Evolutionary conservation across 257 asterid species (phyloP), one percentile per base, ranked within the genome.

Genomic region (Paraleonurus japonicus): DNA sequence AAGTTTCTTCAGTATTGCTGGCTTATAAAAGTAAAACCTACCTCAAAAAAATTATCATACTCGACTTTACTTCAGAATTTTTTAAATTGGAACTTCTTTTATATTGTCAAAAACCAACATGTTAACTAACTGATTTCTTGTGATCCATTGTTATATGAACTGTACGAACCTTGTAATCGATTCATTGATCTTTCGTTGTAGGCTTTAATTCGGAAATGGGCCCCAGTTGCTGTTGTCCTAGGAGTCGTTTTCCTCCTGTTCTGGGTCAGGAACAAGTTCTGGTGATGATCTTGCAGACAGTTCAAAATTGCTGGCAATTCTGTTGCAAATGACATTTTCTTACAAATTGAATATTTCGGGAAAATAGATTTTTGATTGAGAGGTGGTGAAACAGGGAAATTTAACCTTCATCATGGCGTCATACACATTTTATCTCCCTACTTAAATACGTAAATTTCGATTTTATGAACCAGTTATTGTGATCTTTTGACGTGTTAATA

Each of bases 171-270:
- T 65, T 47, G 19, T 43, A 51, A 70, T 4, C 4, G 53, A 53
- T 76, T 65, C 55, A 6, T 50, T 71, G 60, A 33, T 72, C 37
- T 41, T 23, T 45, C 50, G n/a, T 64, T 76, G 41, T 61, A 93
- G 98, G 98, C 97, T 75, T 78, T 93, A 85, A 90, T 93, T 73
- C 96, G 92, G 58, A 90, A 90, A 74, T 93, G 95, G 88, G 97
- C 98, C 26, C 98, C 98, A 0, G 90, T 90, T 61, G 98, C 95
- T 32, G 75, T 93, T 75, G 98, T 93, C 32, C 80, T 93, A 28
- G 96, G 90, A 69, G 92, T 93, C 58, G 98, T 93, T 70, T 82
- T 84, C 71, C 84, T 93, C 85, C 89, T 93, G 81, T 80, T 87
- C 61, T 93, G 94, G 94, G 84, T 93, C 72, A 85, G 77, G 75